Base-by-base conservation (phyloP, 208 protist genomes). In the Wallacemonas sp. region DNA sequence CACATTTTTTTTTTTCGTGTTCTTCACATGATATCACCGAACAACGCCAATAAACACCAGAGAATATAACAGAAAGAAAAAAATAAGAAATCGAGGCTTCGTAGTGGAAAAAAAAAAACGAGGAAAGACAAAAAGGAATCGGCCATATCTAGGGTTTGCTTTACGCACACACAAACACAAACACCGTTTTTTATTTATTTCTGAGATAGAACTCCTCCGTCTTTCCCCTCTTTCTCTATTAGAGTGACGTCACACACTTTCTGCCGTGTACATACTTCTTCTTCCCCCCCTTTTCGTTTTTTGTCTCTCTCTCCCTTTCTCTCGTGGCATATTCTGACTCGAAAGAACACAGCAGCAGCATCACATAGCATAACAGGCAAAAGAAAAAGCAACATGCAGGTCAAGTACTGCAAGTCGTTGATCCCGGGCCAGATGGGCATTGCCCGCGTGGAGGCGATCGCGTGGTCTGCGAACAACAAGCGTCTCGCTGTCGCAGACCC, bases 401-500 rank as follows among this genome's bases (percentile, higher is more conserved):
- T 98, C 14, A 82, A 86, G 21, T 91, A 98, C 71, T 88, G 93
- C 41, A 95, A 96, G 72, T 98, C 93, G 46, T 54, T 98, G 24
- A 82, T 88, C 39, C 73, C 81, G 17, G 76, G 93, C 19, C 80
- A 91, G 61, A 66, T 79, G 15, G 73, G 75, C 44, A 77, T 96
- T 36, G 84, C 89, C 11, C 96, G 97, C 49, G 86, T 95, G 34
- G 95, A 96, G 55, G 83, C 94, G 27, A 88, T 97, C 9, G 84
- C 75, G 59, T 98, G 97, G 93, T 97, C 96, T 8, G 78, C 94
- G 12, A 98, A 98, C 80, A 97, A 97, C 77, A 91, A 94, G 68
- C 80, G 93, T 2, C 82, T 98, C 22, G 97, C 96, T 14, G 86
- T 98, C 14, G 89, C 90, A 9, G 94, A 97, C 61, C 73, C 74